These are phyloP conservation scores for Mytilinidion resinicola DNA, from an alignment of 495 filamentous ascomycete genomes.

Conservation along the genomic window DNA sequence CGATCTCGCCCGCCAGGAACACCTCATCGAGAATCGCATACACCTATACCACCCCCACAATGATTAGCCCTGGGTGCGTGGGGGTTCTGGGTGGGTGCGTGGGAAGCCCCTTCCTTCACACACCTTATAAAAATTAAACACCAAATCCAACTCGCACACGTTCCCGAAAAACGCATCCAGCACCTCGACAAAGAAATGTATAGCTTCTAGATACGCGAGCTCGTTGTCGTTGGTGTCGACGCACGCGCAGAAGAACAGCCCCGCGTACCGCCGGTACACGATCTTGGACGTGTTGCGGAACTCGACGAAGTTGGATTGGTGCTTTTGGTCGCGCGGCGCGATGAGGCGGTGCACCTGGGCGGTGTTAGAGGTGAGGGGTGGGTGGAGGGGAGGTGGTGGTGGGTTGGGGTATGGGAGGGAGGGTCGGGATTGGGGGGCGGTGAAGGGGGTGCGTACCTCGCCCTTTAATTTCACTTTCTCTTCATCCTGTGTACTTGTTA, in stretches of 20 bases:
- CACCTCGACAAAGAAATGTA: conserved; percentile 99
- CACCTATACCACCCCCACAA: conserved; percentile 49
- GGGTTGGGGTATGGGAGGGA: conserved; percentile 5
- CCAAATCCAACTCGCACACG: conserved; percentile 96
- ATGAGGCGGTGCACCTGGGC: conserved; percentile 88
- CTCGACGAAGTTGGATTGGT: conserved; percentile 99
- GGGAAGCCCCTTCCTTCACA: conserved; percentile 17
- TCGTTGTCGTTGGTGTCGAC: conserved; percentile 99
- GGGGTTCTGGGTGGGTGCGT: no score
- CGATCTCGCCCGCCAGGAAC: conserved; percentile 92
- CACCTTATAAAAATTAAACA: conserved; percentile 95
- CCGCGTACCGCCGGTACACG: conserved; percentile 93
- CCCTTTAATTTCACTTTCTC: conserved; percentile 90
- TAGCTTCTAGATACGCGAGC: conserved; percentile 91
- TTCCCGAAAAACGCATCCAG: conserved; percentile 98
- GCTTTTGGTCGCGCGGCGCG: conserved; percentile 95
- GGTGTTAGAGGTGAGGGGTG: background rate
- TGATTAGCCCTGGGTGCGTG: conserved; percentile 3
- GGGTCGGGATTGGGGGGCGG: background rate
- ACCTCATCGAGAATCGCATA: conserved; percentile 98
- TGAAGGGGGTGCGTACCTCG: conserved; percentile 27
- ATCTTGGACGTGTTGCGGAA: conserved; percentile 78
- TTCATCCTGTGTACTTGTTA: conserved; percentile 55
- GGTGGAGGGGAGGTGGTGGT: conserved; percentile 6
- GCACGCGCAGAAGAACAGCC: conserved; percentile 97